A percentile compares a stretch with the other conserved stretches of the same genome.
phyloP scores from a whole-genome alignment of 148 eudicot genomes.

The Cornus kousa region DNA sequence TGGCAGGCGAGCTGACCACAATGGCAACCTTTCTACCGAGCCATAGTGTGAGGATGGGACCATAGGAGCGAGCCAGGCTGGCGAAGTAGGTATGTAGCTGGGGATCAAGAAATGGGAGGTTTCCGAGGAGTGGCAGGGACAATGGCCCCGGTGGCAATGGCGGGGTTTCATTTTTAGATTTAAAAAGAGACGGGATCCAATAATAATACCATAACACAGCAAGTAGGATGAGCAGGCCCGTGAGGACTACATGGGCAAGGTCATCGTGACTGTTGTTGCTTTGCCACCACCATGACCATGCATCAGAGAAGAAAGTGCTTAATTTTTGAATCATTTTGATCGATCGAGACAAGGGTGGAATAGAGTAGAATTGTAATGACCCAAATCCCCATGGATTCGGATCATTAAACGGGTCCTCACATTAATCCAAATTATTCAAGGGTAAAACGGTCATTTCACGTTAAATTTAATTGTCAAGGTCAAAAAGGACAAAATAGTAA shows the following conservation, averaged over 20 bases:
- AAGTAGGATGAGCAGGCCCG: background rate
- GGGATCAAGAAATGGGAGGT: slow-evolving; percentile 60
- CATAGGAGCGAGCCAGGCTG: slow-evolving; percentile 37
- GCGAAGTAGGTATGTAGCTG: slow-evolving; percentile 66
- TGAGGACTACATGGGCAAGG: background rate
- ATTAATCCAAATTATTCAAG: no score
- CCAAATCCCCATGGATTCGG: no score
- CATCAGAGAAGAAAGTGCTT: background rate
- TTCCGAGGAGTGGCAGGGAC: slow-evolving; percentile 59
- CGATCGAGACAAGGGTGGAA: no score
- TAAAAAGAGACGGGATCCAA: background rate
- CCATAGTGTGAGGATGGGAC: slow-evolving; percentile 53
- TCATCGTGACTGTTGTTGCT: background rate
- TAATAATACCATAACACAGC: slow-evolving; percentile 2
- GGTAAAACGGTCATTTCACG: no score
- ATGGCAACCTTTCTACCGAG: slow-evolving; percentile 52
- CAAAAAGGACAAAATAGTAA: no score
- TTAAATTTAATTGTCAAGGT: no score
- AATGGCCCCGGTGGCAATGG: slow-evolving; percentile 55
- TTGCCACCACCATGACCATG: slow-evolving; percentile 4
- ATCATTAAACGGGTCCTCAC: no score
- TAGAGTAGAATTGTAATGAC: no score
- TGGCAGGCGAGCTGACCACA: slow-evolving; percentile 46
- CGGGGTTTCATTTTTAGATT: slow-evolving; percentile 1
- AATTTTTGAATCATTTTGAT: background rate